A percentile compares a stretch with the other conserved stretches of the same genome.
These are phyloP conservation scores for Luffa aegyptiaca DNA, from an alignment of 306 rosid genomes.

Conservation along the genomic window DNA sequence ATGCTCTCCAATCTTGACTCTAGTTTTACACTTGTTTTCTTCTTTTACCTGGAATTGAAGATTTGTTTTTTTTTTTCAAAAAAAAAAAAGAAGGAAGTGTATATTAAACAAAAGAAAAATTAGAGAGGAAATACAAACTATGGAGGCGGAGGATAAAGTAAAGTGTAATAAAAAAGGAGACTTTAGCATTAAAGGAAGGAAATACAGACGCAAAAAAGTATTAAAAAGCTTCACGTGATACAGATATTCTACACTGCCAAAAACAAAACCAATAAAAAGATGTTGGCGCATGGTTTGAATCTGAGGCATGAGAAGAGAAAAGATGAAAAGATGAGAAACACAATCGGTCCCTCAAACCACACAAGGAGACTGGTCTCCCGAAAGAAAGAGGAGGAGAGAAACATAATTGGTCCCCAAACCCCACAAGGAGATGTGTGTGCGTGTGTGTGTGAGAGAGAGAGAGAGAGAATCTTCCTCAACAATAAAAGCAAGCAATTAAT, in stretches of 20 bases:
- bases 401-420: background rate
- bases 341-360: too few relatives aligned
- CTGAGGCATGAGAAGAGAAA: background rate
- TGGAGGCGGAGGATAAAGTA: background rate
- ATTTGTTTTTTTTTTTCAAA: background rate
- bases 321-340: background rate
- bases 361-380: background rate
- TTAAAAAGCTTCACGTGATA: too few relatives aligned
- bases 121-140: background rate
- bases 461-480: background rate
- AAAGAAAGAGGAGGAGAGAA: background rate
- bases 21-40: background rate
- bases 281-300: background rate
- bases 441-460: background rate
- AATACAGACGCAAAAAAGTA: background rate
- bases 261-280: too few relatives aligned
- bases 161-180: background rate
- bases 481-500: background rate
- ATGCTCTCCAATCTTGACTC: background rate
- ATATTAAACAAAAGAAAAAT: too few relatives aligned
- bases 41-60: background rate
- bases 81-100: too few relatives aligned
- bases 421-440: background rate
- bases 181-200: background rate
- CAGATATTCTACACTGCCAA: too few relatives aligned